Conservation (phyloP, 257 asterid genomes). For the Solanum habrochaites region DNA sequence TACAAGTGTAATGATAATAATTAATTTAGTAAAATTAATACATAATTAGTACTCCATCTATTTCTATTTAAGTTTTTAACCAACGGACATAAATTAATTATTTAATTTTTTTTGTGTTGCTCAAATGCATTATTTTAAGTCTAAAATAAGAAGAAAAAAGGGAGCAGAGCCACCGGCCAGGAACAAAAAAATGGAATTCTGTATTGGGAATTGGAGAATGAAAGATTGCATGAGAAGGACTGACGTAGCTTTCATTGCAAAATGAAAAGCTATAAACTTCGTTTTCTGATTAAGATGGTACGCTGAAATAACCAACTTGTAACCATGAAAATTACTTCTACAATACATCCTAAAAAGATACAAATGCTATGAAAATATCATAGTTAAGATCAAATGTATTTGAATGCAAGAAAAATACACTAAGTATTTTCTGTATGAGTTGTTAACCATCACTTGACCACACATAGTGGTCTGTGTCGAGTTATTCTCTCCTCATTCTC, state of each 20-base stretch:
- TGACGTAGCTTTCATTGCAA: neutral
- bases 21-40: too few relatives aligned
- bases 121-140: neutral
- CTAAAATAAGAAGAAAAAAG: too few relatives aligned
- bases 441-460: neutral
- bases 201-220: neutral
- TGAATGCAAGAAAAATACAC: neutral
- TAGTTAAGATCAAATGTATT: neutral
- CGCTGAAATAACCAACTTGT: neutral
- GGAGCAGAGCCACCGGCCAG: neutral
- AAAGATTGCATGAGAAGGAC: neutral
- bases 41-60: neutral
- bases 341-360: neutral
- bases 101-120: neutral
- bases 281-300: neutral
- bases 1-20: neutral
- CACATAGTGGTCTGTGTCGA: rapidly evolving
- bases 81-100: too few relatives aligned
- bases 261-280: neutral
- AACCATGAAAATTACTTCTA: neutral
- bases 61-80: neutral
- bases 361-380: neutral
- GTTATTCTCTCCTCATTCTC: too few relatives aligned
- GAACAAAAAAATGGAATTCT: neutral
- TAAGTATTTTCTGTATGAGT: neutral